Evolutionary conservation across 2,329 filamentous ascomycete species (phyloP).

Genomic region (Teratosphaeria pseudoeucalypti): DNA sequence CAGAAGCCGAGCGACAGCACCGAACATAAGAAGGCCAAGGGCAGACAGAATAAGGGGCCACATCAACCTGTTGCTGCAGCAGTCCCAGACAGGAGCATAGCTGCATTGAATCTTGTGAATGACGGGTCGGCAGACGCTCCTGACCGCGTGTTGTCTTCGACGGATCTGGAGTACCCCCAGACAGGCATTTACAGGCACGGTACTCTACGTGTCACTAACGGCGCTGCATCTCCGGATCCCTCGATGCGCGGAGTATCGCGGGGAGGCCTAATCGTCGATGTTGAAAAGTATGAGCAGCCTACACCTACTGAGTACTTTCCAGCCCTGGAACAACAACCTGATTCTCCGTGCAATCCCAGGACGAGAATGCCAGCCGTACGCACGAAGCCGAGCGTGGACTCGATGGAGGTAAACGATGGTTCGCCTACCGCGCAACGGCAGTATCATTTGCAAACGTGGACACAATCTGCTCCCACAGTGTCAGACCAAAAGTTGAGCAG

Average conservation of each 20-base stretch:
- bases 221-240: constrained; percentile 35
- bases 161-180: constrained; percentile 33
- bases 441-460: background rate
- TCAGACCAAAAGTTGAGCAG: background rate
- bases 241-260: background rate
- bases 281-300: background rate
- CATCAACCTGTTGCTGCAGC: background rate
- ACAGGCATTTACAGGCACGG: constrained; percentile 33
- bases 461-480: background rate
- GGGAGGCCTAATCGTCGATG: background rate
- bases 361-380: background rate
- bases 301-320: background rate
- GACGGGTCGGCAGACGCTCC: constrained; percentile 3
- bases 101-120: constrained; percentile 14
- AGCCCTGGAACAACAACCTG: background rate
- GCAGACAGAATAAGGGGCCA: background rate
- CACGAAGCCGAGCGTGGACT: background rate
- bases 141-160: constrained; percentile 28
- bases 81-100: constrained; percentile 3
- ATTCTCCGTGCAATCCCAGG: background rate
- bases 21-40: background rate
- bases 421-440: background rate
- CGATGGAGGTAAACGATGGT: background rate
- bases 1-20: constrained; percentile 14
- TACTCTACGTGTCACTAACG: constrained; percentile 38